Evolutionary conservation across 2,329 filamentous ascomycete genomes (phyloP), one percentile per base, ranked within the genome.

Genomic region (Penicillium sp.): DNA sequence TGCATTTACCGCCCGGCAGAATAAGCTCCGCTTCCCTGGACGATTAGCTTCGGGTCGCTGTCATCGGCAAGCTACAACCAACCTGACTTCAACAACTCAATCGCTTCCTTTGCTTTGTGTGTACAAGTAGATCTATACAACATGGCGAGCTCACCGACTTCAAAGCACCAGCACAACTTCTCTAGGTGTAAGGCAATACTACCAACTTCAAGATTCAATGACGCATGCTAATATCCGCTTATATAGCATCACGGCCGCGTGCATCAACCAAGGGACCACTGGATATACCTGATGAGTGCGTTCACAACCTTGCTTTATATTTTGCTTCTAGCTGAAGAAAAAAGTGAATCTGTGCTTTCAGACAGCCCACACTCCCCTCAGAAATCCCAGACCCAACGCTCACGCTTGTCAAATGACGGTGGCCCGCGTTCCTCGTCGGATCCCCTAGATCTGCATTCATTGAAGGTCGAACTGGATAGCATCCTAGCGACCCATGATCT

Each of bases 201-300:
- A 40, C 24, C 38, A 42, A 1, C 14, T 12, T 9, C 9, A 3
- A 5, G 21, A 23, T 42, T 26, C 23, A 38, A 58, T 28, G 23
- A 46, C 23, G 40, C 52, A 55, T 40, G 16, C 57, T 56, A 57
- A 59, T 47, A 53, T 42, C 47, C 46, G 43, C 28, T 16, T 20
- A 20, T 30, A 45, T 62, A 76, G 73, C 73, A 64, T 70, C 69
- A 43, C 68, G 73, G 50, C 73, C 72, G 60, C 72, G 73, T 63
- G 72, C 72, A 62, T 71, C 87, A 46, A 94, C 90, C 4, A 89
- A 86, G 71, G 90, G 90, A 1, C 91, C 91, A 3, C 77, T 96
- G 20, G 90, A 94, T 65, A 76, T 78, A 55, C 62, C 66, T 60
- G 84, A 87, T 61, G 88, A 93, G 88, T 93, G 80, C 74, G 85